phyloP scores from a whole-genome alignment of 2,329 filamentous ascomycete genomes.

The Epichloe aotearoae region DNA sequence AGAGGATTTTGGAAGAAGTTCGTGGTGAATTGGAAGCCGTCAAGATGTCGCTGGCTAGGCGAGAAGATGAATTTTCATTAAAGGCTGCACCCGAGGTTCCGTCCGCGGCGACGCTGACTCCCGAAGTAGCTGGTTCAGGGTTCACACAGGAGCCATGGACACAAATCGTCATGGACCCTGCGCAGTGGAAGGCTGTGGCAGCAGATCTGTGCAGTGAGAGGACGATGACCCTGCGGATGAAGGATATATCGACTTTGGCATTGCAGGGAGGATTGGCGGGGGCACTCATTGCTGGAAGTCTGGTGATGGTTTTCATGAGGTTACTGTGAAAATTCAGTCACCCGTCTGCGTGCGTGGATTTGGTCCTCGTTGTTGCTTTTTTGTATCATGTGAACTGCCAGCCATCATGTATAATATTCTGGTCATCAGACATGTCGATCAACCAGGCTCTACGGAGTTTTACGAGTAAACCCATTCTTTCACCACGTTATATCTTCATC shows the following conservation, averaged over 20 bases:
- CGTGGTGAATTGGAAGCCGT: conserved; percentile 26
- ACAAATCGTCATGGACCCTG: conserved; percentile 27
- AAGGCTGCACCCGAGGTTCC: conserved; percentile 5
- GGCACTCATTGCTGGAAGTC: conserved; percentile 43
- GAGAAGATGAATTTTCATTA: conserved; percentile 9
- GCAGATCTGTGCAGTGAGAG: conserved; percentile 54
- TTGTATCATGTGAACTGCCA: neutral
- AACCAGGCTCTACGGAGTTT: neutral
- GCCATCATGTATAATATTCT: neutral
- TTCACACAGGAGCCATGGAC: conserved; percentile 23
- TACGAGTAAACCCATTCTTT: neutral
- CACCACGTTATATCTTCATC: too few relatives aligned
- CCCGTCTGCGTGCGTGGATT: conserved; percentile 3
- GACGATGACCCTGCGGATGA: conserved; percentile 48
- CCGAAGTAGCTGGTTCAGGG: neutral
- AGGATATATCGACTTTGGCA: conserved; percentile 56
- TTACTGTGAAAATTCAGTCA: conserved; percentile 6
- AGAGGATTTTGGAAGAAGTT: conserved; percentile 39
- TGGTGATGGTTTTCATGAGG: conserved; percentile 36
- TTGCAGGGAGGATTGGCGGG: conserved; percentile 55
- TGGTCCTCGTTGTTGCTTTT: neutral
- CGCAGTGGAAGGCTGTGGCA: conserved; percentile 34
- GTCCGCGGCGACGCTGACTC: neutral
- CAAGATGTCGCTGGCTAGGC: conserved; percentile 17
- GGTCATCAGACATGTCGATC: too few relatives aligned